Evolutionary conservation across 306 rosid genomes (phyloP).

Genomic region (Prunus persica): Prunus_persica_NCBIv2 NC_034014.1:28597501-28598000

Average conservation of each 20-base stretch:
- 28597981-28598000: too few species aligned
- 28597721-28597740: slow-evolving; percentile 58
- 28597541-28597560: not conserved
- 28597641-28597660: not conserved
- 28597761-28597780: slow-evolving; percentile 39
- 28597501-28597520: slow-evolving; percentile 41
- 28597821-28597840: slow-evolving; percentile 62
- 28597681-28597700: slow-evolving; percentile 52
- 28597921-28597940: not conserved
- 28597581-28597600: not conserved
- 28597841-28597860: slow-evolving; percentile 58
- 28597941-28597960: not conserved
- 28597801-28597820: slow-evolving; percentile 77
- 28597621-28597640: not conserved
- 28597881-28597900: slow-evolving; percentile 54
- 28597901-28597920: slow-evolving; percentile 69
- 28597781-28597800: slow-evolving; percentile 74
- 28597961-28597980: not conserved
- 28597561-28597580: not conserved
- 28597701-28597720: slow-evolving; percentile 87
- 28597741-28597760: slow-evolving; percentile 55
- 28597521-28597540: not conserved
- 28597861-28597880: slow-evolving; percentile 57
- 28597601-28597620: too few species aligned
- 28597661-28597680: slow-evolving; percentile 39